phyloP scores from a whole-genome alignment of 208 protist genomes.

The Acanthamoeba healyi region DNA sequence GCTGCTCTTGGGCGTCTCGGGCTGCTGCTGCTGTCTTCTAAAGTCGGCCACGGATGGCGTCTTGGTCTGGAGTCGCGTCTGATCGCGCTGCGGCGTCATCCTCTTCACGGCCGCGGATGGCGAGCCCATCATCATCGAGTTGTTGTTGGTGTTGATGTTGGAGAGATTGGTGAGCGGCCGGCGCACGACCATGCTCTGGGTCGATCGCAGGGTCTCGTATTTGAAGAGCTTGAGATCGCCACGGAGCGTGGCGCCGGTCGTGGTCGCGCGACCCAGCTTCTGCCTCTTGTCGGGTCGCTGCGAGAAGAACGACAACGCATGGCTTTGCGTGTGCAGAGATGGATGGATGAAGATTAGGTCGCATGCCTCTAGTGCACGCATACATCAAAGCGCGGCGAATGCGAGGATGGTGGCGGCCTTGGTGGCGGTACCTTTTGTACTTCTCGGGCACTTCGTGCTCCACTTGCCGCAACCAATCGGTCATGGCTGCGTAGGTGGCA shows the following conservation, averaged over 20 bases:
- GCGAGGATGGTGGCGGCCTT: too few relatives aligned
- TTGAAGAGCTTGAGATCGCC: constrained; percentile 53
- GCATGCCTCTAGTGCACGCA: too few relatives aligned
- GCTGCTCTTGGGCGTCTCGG: constrained; percentile 29
- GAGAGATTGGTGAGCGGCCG: background rate
- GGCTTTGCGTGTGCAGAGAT: background rate
- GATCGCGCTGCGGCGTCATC: constrained; percentile 22
- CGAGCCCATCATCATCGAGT: background rate
- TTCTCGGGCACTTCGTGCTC: constrained; percentile 42
- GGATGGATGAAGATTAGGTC: background rate
- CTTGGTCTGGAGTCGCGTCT: background rate
- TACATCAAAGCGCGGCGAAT: too few relatives aligned
- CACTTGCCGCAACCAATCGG: background rate
- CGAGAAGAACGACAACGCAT: constrained; percentile 36
- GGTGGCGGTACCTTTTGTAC: constrained; percentile 16
- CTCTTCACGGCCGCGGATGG: background rate
- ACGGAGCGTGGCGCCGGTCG: constrained; percentile 1
- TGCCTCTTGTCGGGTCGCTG: constrained; percentile 5
- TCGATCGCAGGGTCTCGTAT: background rate
- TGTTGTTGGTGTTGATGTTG: background rate
- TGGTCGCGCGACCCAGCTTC: constrained; percentile 9
- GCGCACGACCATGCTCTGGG: constrained; percentile 27
- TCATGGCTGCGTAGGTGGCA: constrained; percentile 11
- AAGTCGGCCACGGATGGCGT: constrained; percentile 11
- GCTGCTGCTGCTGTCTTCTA: background rate